phyloP scores from a whole-genome alignment of 2,329 filamentous ascomycete species.

The Zarea fungicola region DNA sequence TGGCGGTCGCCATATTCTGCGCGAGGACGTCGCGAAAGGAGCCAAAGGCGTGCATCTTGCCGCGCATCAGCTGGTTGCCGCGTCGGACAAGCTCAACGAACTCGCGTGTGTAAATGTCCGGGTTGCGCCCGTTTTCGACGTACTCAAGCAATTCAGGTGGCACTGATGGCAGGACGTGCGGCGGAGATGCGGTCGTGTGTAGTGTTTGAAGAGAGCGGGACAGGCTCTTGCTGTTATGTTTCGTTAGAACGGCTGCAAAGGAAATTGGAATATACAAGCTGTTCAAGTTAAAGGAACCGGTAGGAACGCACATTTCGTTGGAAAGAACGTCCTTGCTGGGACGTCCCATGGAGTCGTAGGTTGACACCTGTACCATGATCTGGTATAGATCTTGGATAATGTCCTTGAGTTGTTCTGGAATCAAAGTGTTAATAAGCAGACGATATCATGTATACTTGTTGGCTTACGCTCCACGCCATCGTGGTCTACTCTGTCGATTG shows the following conservation, averaged over 20 bases:
- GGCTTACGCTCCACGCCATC: constrained; percentile 35
- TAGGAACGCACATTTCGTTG: constrained; percentile 41
- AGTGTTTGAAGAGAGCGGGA: constrained; percentile 34
- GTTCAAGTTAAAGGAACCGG: background rate
- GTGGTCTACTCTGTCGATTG: constrained; percentile 34
- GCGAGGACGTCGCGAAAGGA: constrained; percentile 59
- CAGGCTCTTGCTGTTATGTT: constrained; percentile 32
- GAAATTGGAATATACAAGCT: background rate
- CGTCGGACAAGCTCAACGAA: constrained; percentile 65
- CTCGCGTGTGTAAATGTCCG: constrained; percentile 69
- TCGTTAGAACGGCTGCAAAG: background rate
- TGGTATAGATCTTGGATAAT: constrained; percentile 60
- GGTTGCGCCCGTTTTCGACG: constrained; percentile 66
- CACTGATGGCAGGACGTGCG: constrained; percentile 43
- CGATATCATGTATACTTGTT: background rate
- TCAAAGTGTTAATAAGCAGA: background rate
- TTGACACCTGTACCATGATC: constrained; percentile 56
- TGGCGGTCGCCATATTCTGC: constrained; percentile 48
- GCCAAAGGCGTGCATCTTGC: constrained; percentile 58
- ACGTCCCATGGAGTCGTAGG: constrained; percentile 51
- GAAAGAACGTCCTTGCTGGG: constrained; percentile 53
- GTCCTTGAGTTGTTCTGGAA: constrained; percentile 52
- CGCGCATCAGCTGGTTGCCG: constrained; percentile 61
- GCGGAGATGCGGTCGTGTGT: constrained; percentile 36
- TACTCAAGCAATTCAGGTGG: constrained; percentile 62